Percentiles rank a stretch among this genome's conserved stretches.
phyloP scores from a whole-genome alignment of 31 red algal species.

The Odonthalia washingtoniensis region DNA sequence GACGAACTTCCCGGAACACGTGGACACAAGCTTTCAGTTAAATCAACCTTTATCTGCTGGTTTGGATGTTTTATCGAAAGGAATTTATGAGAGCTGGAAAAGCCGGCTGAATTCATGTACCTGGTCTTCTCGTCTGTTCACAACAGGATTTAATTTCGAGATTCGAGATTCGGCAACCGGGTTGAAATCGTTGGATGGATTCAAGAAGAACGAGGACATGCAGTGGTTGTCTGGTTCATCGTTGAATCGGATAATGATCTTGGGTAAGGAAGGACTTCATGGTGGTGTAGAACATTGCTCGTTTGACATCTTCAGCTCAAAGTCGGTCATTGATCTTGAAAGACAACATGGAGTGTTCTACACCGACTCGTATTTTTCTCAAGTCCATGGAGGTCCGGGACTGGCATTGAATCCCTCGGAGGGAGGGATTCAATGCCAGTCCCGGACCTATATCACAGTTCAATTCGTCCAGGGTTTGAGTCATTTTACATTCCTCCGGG shows the following conservation, averaged over 20 bases:
- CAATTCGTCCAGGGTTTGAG: neutral
- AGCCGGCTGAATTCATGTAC: slow-evolving; percentile 37
- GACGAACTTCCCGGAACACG: neutral
- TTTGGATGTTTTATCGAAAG: neutral
- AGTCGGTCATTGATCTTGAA: neutral
- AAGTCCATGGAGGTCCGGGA: neutral
- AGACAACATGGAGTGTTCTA: slow-evolving; percentile 5
- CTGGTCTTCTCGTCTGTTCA: neutral
- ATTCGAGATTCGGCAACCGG: neutral
- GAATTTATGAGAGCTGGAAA: slow-evolving; percentile 56
- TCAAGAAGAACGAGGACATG: neutral
- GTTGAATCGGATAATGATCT: neutral
- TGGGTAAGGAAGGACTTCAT: neutral
- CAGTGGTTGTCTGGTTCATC: neutral
- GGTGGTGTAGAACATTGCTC: neutral
- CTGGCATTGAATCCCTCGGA: too few species aligned
- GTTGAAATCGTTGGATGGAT: neutral
- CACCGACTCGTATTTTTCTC: neutral
- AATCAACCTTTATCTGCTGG: neutral
- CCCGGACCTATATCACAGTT: neutral
- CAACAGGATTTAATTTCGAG: neutral
- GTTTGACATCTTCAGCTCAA: neutral
- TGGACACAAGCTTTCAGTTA: neutral
- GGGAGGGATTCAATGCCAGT: too few species aligned
- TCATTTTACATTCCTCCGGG: neutral